phyloP scores from a whole-genome alignment of 2,329 filamentous ascomycete species.

The Endocalyx cinctus region DNA sequence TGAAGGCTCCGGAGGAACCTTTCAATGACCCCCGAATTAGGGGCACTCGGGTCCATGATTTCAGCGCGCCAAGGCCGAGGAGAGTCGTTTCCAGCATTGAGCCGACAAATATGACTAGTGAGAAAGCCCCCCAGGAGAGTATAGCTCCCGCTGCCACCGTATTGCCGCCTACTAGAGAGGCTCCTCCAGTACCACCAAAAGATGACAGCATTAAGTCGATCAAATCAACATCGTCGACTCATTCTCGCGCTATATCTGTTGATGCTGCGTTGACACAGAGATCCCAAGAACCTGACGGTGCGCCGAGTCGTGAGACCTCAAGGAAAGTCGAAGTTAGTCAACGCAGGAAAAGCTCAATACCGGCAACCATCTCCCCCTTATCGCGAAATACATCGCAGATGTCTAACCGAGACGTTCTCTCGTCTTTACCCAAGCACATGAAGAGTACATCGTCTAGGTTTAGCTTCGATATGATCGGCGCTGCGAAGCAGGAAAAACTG shows the following conservation, averaged over 20 bases:
- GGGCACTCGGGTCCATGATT: slow-evolving; percentile 61
- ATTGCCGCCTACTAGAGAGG: slow-evolving; percentile 12
- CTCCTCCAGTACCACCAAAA: slow-evolving; percentile 37
- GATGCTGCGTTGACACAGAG: slow-evolving; percentile 18
- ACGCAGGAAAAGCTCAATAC: slow-evolving; percentile 21
- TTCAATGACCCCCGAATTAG: slow-evolving; percentile 57
- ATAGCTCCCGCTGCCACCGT: slow-evolving; percentile 14
- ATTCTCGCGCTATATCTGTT: slow-evolving; percentile 27
- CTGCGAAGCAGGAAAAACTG: slow-evolving; percentile 62
- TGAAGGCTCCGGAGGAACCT: slow-evolving; percentile 36
- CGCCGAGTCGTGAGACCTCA: slow-evolving; percentile 6
- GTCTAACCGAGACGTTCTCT: slow-evolving; percentile 41
- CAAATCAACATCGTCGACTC: slow-evolving; percentile 26
- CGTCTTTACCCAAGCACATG: slow-evolving; percentile 58
- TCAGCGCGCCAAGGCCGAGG: slow-evolving; percentile 54
- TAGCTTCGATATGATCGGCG: slow-evolving; percentile 75
- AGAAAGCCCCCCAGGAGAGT: slow-evolving; percentile 17
- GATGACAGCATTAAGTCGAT: slow-evolving; percentile 25
- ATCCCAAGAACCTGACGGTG: slow-evolving; percentile 11
- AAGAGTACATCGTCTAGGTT: slow-evolving; percentile 76
- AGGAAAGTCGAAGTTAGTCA: slow-evolving; percentile 11
- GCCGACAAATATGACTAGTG: slow-evolving; percentile 10
- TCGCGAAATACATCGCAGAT: slow-evolving; percentile 49
- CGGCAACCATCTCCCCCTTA: slow-evolving; percentile 33
- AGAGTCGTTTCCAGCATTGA: slow-evolving; percentile 31